phyloP scores from a whole-genome alignment of 1,139 yeast genomes.

The Kodamaea sp. region DNA sequence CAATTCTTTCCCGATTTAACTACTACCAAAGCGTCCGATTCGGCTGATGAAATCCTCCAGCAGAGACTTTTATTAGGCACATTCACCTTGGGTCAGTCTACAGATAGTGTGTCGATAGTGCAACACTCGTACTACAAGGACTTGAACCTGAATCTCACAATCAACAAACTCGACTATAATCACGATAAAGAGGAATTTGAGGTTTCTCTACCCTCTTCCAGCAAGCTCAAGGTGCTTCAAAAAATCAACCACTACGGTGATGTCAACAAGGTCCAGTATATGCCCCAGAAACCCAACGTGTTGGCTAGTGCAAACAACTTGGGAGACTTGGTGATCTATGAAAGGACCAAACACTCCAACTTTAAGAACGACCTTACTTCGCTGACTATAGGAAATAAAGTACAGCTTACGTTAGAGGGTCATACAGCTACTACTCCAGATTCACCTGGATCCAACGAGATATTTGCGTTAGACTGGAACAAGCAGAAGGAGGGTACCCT shows the following conservation, averaged over 20 bases:
- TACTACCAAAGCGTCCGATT: constrained; percentile 3
- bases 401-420: constrained; percentile 28
- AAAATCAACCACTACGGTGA: constrained; percentile 47
- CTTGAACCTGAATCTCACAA: constrained; percentile 30
- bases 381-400: constrained; percentile 31
- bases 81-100: constrained; percentile 45
- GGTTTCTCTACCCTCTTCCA: constrained; percentile 22
- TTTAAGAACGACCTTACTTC: constrained; percentile 34
- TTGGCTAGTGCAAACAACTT: constrained; percentile 43
- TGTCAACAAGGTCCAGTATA: constrained; percentile 40
- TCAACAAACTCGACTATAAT: constrained; percentile 38
- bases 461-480: constrained; percentile 51
- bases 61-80: constrained; percentile 45
- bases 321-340: constrained; percentile 47
- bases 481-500: constrained; percentile 38
- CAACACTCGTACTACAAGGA: constrained; percentile 38
- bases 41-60: constrained; percentile 14
- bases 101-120: constrained; percentile 40
- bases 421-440: background rate
- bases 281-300: constrained; percentile 49
- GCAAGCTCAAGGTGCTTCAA: constrained; percentile 36
- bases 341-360: constrained; percentile 54
- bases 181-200: constrained; percentile 47
- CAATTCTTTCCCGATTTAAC: constrained; percentile 55
- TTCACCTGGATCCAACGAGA: constrained; percentile 21